Base-by-base conservation (phyloP, 305 asterid species). In the Solanum hybrid region DNA sequence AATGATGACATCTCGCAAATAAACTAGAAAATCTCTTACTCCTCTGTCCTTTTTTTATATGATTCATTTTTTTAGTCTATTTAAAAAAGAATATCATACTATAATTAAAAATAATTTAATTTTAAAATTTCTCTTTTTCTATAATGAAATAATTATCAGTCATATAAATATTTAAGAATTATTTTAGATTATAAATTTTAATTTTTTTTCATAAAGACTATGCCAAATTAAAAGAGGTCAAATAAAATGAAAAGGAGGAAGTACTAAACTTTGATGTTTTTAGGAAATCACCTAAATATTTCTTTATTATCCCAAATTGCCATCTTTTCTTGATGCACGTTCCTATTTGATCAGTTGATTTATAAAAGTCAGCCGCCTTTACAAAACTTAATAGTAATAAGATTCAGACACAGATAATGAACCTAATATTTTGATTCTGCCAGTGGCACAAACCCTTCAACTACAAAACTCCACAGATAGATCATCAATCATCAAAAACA, bases 331-430 rank as follows among this genome's bases (percentile, higher is more conserved):
- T 84, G 12, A 84, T 57, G 88, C 75, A 31, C 88, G 75, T 84
- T 84, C 75, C 42, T 84, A 46, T 84, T 51, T 84, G 28, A 9
- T n/a, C n/a, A n/a, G n/a, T n/a, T n/a, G n/a, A 11, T 84, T 84
- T 29, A 46, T 84, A 51, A 46, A 64, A 10, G 74, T 57, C 88
- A 84, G 88, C 88, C 88, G 88, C 88, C 88, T 33, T 84, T 5
- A 31, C 73, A 5, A 51, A 35, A 36, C 46, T 79, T 40, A n/a
- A n/a, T n/a, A n/a, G n/a, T 0, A 8, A 2, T 2, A 81, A 37
- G 67, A 85, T 85, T 34, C 88, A 57, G 74, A n/a, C 13, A 85
- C 33, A 31, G 46, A 5, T 5, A 31, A 11, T 18, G 88, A 85
- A 84, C 42, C 88, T 51, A 51, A 28, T 16, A 2, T 10, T 84